Conservation (phyloP, 768 basidiomycete genomes). For the Agrocybe pediades region DNA sequence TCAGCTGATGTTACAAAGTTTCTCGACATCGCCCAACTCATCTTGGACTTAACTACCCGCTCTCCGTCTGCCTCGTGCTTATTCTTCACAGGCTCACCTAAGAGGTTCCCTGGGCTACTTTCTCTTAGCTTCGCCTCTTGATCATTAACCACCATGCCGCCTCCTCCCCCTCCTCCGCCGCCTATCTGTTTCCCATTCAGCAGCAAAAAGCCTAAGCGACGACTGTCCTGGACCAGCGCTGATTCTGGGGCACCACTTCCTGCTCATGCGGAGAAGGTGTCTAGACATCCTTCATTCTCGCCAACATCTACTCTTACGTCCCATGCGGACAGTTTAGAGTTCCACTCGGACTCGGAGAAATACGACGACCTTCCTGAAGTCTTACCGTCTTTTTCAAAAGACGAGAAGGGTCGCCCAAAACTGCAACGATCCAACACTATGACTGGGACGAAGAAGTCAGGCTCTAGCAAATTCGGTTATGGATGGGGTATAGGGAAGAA, state of each 20-base stretch:
- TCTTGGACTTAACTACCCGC: conserved; percentile 17
- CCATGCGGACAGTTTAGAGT: conserved; percentile 50
- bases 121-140: conserved; percentile 19
- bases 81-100: conserved; percentile 18
- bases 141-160: conserved; percentile 43
- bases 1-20: conserved; percentile 23
- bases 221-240: conserved; percentile 44
- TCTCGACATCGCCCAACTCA: conserved; percentile 6
- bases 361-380: conserved; percentile 50
- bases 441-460: conserved; percentile 59
- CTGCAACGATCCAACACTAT: conserved; percentile 53
- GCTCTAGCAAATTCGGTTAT: conserved; percentile 62
- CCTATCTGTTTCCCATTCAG: conserved; percentile 64
- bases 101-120: conserved; percentile 16
- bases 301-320: conserved; percentile 44
- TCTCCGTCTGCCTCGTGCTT: conserved; percentile 24
- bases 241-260: conserved; percentile 12
- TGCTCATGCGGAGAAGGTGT: conserved; percentile 20
- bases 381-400: conserved; percentile 31
- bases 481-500: conserved; percentile 69
- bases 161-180: conserved; percentile 58
- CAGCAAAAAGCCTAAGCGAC: conserved; percentile 48
- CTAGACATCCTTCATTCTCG: conserved; percentile 37
- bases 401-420: conserved; percentile 42
- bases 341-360: conserved; percentile 61